Evolutionary conservation across 495 filamentous ascomycete species (phyloP).

Genomic region (Viridothelium virens): DNA sequence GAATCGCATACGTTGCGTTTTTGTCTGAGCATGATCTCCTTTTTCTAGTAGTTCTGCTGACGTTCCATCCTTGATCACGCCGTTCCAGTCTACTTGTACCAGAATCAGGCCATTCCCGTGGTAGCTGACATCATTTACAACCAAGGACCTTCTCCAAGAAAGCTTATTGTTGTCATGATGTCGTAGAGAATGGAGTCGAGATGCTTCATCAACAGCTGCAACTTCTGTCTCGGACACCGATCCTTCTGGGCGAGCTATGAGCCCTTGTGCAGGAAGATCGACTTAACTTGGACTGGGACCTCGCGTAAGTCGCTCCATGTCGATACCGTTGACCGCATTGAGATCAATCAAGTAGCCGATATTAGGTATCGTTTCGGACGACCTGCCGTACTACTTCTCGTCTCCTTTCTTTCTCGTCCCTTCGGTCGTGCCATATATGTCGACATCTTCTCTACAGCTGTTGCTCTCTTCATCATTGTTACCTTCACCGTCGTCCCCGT

Average conservation of each 20-base stretch:
- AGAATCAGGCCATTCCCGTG: neutral
- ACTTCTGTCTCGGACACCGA: neutral
- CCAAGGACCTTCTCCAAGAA: neutral
- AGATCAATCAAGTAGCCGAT: neutral
- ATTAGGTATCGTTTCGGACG: neutral
- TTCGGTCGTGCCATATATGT: neutral
- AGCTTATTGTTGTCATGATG: neutral
- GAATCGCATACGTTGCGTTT: neutral
- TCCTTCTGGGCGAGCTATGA: neutral
- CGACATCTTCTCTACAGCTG: neutral
- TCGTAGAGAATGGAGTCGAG: constrained; percentile 26
- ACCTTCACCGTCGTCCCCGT: neutral
- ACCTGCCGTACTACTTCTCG: neutral
- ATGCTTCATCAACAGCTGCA: neutral
- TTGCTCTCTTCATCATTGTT: neutral
- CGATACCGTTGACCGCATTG: neutral
- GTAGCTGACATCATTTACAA: neutral
- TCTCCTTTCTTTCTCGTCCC: neutral
- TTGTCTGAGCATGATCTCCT: neutral
- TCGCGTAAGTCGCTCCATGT: neutral
- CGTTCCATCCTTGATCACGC: neutral
- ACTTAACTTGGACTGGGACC: neutral
- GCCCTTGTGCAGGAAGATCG: neutral
- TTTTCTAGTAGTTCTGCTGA: neutral
- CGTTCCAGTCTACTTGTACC: neutral